Base-by-base conservation (phyloP, 805 yeast species). In the Metschnikowia lachancei region DNA sequence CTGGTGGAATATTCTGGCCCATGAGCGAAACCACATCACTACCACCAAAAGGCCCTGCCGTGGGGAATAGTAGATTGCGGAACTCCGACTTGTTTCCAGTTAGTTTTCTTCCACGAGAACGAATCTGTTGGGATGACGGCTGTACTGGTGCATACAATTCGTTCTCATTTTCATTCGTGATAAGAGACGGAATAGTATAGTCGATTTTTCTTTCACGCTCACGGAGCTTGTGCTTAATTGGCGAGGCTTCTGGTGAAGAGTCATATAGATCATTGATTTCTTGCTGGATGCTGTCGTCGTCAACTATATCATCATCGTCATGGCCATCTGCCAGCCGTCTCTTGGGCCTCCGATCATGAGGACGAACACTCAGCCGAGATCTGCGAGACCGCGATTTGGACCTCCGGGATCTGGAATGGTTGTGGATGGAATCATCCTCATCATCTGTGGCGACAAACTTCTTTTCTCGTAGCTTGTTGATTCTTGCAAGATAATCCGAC, bases 21-120 rank as follows among this genome's bases (percentile, higher is more conserved):
- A 90, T 89, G 26, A 92, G 69, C 0, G 97, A 85, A 7, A 83
- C 77, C 1, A 89, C 95, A 61, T 92, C 97, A 50, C 92, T 84
- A 18, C 99, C 99, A 24, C 99, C 99, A 72, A 92, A 92, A 1
- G 99, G 99, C 0, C 99, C 99, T 13, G 90, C 89, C 0, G 97
- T 92, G 6, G 97, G 95, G 59, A 87, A 91, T 32, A 94, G 68
- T 34, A 96, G 77, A 58, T 90, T 77, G 34, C 85, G 62, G 45
- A 64, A 69, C 35, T 71, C 76, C 22, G 76, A 78, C 36, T 78
- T 80, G 43, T 59, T 60, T 14, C 71, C 61, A 6, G 67, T 59
- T 6, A 50, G 45, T 38, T 49, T 52, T 16, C 62, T 52, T 16
- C 60, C 59, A 16, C 74, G 66, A n/a, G 69, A 65, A 34, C 75